Evolutionary conservation across 1,139 yeast species (phyloP).

Genomic region (Candida sp.): DNA sequence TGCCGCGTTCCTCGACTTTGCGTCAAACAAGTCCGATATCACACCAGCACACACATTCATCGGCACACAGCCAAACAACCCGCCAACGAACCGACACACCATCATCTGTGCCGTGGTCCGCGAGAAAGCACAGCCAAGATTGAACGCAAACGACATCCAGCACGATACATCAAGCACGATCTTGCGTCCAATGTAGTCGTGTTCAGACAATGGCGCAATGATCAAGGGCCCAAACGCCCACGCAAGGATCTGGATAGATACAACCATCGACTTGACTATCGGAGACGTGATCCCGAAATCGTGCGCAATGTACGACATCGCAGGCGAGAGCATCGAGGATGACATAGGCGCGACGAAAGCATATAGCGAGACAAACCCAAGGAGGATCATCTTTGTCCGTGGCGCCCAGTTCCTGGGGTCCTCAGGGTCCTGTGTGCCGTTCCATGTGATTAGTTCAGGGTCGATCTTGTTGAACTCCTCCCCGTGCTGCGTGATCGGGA

Average conservation of each 20-base stretch:
- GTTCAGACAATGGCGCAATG: constrained; percentile 50
- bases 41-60: constrained; percentile 51
- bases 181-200: constrained; percentile 45
- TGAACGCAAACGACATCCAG: constrained; percentile 40
- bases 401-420: constrained; percentile 46
- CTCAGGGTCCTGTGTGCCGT: constrained; percentile 38
- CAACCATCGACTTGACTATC: constrained; percentile 40
- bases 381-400: constrained; percentile 28
- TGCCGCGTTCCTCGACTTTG: constrained; percentile 40
- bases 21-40: constrained; percentile 40
- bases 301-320: constrained; percentile 34
- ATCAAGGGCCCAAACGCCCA: constrained; percentile 53
- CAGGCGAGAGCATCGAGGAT: constrained; percentile 50
- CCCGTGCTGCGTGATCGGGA: constrained; percentile 38
- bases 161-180: constrained; percentile 41
- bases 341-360: constrained; percentile 52
- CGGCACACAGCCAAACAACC: constrained; percentile 46
- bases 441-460: constrained; percentile 50
- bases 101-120: constrained; percentile 43
- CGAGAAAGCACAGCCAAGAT: constrained; percentile 46
- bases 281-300: constrained; percentile 38
- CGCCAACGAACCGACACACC: constrained; percentile 44
- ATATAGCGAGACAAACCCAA: constrained; percentile 43
- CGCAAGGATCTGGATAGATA: constrained; percentile 48
- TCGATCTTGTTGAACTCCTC: constrained; percentile 42